These are phyloP conservation scores for Aspergillus fructus DNA, from an alignment of 2,329 filamentous ascomycete genomes.

Conservation along the genomic window DNA sequence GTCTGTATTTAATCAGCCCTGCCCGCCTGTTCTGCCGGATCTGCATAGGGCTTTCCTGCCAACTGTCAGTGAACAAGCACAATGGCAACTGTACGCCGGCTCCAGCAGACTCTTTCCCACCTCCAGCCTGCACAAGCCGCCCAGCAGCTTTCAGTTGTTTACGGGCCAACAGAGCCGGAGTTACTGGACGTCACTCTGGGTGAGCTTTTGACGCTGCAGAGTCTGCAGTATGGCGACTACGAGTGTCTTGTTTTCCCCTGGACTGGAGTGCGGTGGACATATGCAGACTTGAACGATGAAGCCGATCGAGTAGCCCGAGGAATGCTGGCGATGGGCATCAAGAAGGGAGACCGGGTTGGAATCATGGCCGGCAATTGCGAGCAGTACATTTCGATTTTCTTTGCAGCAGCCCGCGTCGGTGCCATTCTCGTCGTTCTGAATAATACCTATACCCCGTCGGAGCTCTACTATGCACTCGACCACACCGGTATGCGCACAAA, in stretches of 20 bases:
- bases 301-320: slow-evolving; percentile 63
- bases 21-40: background rate
- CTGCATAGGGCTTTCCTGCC: background rate
- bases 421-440: slow-evolving; percentile 75
- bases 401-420: slow-evolving; percentile 65
- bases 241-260: slow-evolving; percentile 74
- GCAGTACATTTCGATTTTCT: slow-evolving; percentile 66
- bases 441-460: slow-evolving; percentile 75
- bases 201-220: slow-evolving; percentile 71
- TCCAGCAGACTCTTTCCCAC: slow-evolving; percentile 33
- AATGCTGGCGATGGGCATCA: slow-evolving; percentile 65
- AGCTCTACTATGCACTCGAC: slow-evolving; percentile 68
- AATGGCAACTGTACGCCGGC: slow-evolving; percentile 30
- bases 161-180: slow-evolving; percentile 67
- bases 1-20: slow-evolving; percentile 9
- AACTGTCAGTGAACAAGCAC: background rate
- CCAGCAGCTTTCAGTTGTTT: slow-evolving; percentile 55
- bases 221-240: slow-evolving; percentile 60
- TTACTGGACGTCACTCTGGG: slow-evolving; percentile 71
- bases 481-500: slow-evolving; percentile 59
- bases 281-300: slow-evolving; percentile 63
- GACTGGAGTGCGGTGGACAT: slow-evolving; percentile 74
- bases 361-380: slow-evolving; percentile 69
- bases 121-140: slow-evolving; percentile 19
- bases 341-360: slow-evolving; percentile 67